These are phyloP conservation scores for Phaeotremella skinneri DNA, from an alignment of 768 basidiomycete species.

Conservation along the genomic window DNA sequence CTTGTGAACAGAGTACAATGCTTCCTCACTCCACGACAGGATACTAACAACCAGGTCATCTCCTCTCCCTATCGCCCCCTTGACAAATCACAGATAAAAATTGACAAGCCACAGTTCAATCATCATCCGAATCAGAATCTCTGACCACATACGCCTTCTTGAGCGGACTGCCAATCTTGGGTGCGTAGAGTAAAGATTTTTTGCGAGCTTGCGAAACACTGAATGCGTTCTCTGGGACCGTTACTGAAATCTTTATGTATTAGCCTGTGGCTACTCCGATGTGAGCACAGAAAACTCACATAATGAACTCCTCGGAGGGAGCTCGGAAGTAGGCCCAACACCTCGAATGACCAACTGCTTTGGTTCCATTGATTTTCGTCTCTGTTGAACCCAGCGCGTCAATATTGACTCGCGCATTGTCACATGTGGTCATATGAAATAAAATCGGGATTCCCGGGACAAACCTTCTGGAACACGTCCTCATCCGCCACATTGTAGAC, in stretches of 20 bases:
- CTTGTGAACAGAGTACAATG: too few species aligned
- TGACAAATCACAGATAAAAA: too few species aligned
- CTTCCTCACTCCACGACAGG: too few species aligned
- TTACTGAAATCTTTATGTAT: not conserved
- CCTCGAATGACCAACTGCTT: constrained; percentile 19
- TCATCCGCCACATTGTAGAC: constrained; percentile 41
- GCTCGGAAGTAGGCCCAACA: constrained; percentile 1
- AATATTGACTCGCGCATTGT: not conserved
- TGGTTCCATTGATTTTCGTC: constrained; percentile 52
- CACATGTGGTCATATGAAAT: not conserved
- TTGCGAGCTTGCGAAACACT: constrained; percentile 33
- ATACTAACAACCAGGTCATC: too few species aligned
- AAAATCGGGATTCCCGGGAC: constrained; percentile 11
- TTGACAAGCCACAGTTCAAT: too few species aligned
- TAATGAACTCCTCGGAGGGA: not conserved
- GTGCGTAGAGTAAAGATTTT: constrained; percentile 42
- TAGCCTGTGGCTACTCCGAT: not conserved
- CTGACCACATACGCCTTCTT: too few species aligned
- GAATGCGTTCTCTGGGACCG: constrained; percentile 9
- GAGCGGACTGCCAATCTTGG: too few species aligned
- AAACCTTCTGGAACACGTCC: constrained; percentile 48
- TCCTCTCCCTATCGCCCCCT: too few species aligned
- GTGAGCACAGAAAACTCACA: constrained; percentile 9
- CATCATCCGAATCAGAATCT: too few species aligned
- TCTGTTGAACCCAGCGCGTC: constrained; percentile 19